Evolutionary conservation across 805 yeast genomes (phyloP), one percentile per base, ranked within the genome.

Genomic region (Yarrowia alimentaria): DNA sequence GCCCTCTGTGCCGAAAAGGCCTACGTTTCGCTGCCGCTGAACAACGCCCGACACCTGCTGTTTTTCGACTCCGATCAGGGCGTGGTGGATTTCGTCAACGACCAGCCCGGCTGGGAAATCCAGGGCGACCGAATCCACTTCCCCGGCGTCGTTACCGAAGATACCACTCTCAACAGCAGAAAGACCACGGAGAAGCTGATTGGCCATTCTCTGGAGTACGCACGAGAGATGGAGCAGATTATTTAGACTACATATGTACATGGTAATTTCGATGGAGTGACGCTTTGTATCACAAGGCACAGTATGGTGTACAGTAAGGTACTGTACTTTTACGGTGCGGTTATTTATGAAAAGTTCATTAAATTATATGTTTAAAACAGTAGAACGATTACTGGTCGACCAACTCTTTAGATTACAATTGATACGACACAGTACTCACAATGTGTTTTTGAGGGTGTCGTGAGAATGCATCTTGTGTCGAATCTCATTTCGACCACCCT

Each of bases 141-240:
- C 61, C 64, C 68, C 21, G 52, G 55, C 13, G 64, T 56, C 16
- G 68, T 61, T 4, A 68, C 65, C 26, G 74, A 70, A 45, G 75
- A 69, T 53, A 61, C 62, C 8, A 61, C 65, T 8, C 67, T 69
- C 47, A 69, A 68, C 30, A 37, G 50, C 12, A 22, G 45, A 14
- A 49, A 51, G 53, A 47, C 54, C 16, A 47, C 65, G 26, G 74
- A 75, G 54, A 64, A 68, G 31, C 68, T 83, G 33, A 79, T 88
- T 51, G 81, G 74, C 58, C 83, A 85, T 63, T 78, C 90, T n/a
- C 75, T 91, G 57, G 79, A 76, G 55, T 91, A 89, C 62, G 97
- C 97, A 10, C 83, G 82, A 56, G 93, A 88, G 67, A 80, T 93
- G 63, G 99, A 93, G 71, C 84, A 93, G 14, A 93, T 91, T 66